Percentiles rank a stretch among this genome's conserved stretches.
Conservation (phyloP, 345 rosid genomes). For the Passiflora organensis region DNA sequence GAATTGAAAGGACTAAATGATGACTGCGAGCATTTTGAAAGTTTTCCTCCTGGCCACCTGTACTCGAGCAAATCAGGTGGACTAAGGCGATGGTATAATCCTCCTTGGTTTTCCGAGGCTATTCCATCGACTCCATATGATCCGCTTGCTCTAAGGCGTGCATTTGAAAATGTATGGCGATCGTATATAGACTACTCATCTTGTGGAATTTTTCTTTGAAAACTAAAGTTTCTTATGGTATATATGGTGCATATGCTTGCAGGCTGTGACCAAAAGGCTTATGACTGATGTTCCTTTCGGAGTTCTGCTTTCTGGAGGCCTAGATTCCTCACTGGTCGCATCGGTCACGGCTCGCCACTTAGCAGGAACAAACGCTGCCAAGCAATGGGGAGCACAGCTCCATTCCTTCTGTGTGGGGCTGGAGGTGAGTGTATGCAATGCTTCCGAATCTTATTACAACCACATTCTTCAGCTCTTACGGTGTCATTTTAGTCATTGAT, state of each 20-base stretch:
- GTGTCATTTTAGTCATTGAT: background rate
- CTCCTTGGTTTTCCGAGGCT: constrained; percentile 70
- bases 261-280: constrained; percentile 91
- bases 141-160: constrained; percentile 57
- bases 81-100: constrained; percentile 78
- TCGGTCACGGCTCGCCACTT: constrained; percentile 77
- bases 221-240: background rate
- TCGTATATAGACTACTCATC: background rate
- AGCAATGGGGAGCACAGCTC: constrained; percentile 79
- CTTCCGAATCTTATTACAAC: background rate
- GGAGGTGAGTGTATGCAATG: constrained; percentile 57
- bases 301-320: constrained; percentile 88
- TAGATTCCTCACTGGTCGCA: constrained; percentile 91
- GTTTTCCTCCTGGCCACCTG: constrained; percentile 87
- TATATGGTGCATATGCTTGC: background rate
- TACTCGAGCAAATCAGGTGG: constrained; percentile 81
- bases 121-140: constrained; percentile 73
- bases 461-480: background rate
- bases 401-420: constrained; percentile 90
- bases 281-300: constrained; percentile 96
- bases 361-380: constrained; percentile 63
- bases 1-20: constrained; percentile 87
- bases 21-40: constrained; percentile 81
- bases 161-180: constrained; percentile 63
- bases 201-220: background rate